A percentile compares a stretch with the other conserved stretches of the same genome.
phyloP scores from a whole-genome alignment of 2,329 filamentous ascomycete genomes.

The Aureobasidium sp. region DNA sequence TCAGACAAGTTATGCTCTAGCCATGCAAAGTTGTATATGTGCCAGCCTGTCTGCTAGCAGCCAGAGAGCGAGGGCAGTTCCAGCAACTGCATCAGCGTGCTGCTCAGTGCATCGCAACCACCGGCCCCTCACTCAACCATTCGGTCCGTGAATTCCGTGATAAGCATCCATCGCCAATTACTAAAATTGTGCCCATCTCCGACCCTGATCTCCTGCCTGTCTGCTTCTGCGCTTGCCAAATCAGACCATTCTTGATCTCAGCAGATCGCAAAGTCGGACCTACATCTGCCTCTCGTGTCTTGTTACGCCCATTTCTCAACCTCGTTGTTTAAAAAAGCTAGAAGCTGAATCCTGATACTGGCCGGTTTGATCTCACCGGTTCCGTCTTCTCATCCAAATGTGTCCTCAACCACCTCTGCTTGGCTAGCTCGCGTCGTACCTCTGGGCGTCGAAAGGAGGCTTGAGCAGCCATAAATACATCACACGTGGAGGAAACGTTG shows the following conservation, averaged over 20 bases:
- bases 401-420: neutral
- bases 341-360: neutral
- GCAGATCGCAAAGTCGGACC: neutral
- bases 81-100: neutral
- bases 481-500: neutral
- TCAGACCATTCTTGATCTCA: neutral
- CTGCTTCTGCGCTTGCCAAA: neutral
- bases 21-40: neutral
- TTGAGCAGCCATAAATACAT: neutral
- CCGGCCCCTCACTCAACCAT: constrained; percentile 12
- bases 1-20: no score
- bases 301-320: neutral
- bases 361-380: neutral
- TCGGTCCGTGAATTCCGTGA: constrained; percentile 4
- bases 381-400: neutral
- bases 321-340: neutral
- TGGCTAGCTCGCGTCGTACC: neutral
- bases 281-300: neutral
- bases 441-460: neutral
- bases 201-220: neutral
- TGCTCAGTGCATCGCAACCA: neutral
- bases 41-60: neutral
- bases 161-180: constrained; percentile 8
- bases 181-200: constrained; percentile 9
- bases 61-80: neutral